Conservation (phyloP, 2,329 filamentous ascomycete genomes). For the Penicillium sp. region DNA sequence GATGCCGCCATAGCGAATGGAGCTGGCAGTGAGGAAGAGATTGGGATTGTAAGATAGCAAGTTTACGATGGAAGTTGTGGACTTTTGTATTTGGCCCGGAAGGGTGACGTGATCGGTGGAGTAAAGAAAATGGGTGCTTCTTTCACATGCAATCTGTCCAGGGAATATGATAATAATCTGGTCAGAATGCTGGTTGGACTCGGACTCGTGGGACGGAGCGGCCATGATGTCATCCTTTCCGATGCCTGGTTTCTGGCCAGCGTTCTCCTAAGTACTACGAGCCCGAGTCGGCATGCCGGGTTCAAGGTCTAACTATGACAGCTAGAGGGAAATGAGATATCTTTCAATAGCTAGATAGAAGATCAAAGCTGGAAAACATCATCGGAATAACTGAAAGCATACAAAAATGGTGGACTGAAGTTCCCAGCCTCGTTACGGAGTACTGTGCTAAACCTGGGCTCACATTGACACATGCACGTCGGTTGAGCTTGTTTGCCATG, state of each 20-base stretch:
- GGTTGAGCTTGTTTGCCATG: not conserved
- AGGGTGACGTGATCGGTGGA: not conserved
- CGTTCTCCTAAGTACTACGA: not conserved
- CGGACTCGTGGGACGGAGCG: not conserved
- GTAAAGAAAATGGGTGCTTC: not conserved
- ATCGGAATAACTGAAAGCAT: not conserved
- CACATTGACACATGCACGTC: not conserved
- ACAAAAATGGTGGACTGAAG: not conserved
- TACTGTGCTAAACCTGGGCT: not conserved
- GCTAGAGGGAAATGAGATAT: no score
- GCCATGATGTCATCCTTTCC: not conserved
- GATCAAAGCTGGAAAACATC: no score
- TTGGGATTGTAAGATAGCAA: not conserved
- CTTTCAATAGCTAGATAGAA: no score
- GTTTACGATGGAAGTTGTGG: not conserved
- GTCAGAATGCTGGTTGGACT: not conserved
- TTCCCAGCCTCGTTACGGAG: not conserved
- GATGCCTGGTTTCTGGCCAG: not conserved
- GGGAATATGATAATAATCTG: not conserved
- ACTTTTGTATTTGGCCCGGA: not conserved
- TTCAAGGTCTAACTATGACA: not conserved
- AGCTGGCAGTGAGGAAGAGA: not conserved
- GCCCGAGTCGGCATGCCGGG: not conserved
- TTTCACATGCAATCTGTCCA: not conserved
- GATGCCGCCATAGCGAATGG: constrained; percentile 15